phyloP scores from a whole-genome alignment of 2,329 filamentous ascomycete species.

The Rhynchosporium agropyri region DNA sequence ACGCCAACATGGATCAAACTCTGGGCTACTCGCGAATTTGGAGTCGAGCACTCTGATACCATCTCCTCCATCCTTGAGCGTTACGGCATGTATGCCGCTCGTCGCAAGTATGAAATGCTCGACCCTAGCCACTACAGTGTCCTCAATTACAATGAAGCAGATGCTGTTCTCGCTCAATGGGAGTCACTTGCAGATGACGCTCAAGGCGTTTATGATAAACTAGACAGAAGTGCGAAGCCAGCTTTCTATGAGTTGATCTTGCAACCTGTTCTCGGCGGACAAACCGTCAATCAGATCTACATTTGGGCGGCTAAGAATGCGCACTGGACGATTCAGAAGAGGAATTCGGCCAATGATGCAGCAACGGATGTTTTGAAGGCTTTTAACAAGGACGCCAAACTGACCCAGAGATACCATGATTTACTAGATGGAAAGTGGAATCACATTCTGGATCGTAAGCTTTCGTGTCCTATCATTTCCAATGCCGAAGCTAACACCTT shows the following conservation, averaged over 20 bases:
- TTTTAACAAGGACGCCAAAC: constrained; percentile 59
- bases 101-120: constrained; percentile 65
- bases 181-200: constrained; percentile 54
- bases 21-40: constrained; percentile 63
- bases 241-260: constrained; percentile 66
- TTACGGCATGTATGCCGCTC: constrained; percentile 59
- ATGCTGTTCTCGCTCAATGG: constrained; percentile 60
- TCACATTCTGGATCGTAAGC: constrained; percentile 59
- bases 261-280: constrained; percentile 61
- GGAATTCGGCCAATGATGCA: constrained; percentile 58
- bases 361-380: constrained; percentile 54
- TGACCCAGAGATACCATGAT: constrained; percentile 59
- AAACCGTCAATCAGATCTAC: constrained; percentile 57
- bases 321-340: constrained; percentile 57
- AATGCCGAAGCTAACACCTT: constrained; percentile 39
- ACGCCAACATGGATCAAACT: constrained; percentile 57
- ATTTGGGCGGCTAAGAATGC: constrained; percentile 55
- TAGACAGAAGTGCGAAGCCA: constrained; percentile 53
- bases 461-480: neutral
- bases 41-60: constrained; percentile 48
- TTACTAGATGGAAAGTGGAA: constrained; percentile 65
- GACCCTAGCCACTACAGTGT: constrained; percentile 61
- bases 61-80: constrained; percentile 56
- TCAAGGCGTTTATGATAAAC: constrained; percentile 56
- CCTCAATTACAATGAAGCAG: constrained; percentile 66